These are phyloP conservation scores for Spinellus fusiger DNA, from an alignment of 192 early-diverging fungal genomes.

Conservation along the genomic window DNA sequence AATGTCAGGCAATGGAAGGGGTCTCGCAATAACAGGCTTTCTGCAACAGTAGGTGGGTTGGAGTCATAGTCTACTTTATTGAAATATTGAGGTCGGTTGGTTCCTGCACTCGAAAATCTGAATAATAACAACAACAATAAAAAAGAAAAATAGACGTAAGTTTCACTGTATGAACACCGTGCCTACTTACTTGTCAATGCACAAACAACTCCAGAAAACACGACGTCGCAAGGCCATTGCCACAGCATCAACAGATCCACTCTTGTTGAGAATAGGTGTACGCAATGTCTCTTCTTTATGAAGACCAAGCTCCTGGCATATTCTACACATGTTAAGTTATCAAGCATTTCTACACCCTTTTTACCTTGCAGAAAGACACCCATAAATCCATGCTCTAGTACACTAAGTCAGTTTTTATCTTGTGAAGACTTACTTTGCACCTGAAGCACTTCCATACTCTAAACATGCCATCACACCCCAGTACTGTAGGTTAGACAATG, in stretches of 20 bases:
- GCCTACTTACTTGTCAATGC: constrained; percentile 37
- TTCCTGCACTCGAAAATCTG: constrained; percentile 31
- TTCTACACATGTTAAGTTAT: constrained; percentile 8
- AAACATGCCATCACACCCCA: constrained; percentile 29
- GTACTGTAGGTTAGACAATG: constrained; percentile 39
- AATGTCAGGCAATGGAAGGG: constrained; percentile 14
- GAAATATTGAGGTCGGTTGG: constrained; percentile 41
- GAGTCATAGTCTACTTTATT: constrained; percentile 40
- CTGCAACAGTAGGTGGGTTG: constrained; percentile 10
- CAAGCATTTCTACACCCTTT: not conserved
- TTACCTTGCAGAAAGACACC: constrained; percentile 40
- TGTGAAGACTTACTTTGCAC: constrained; percentile 14
- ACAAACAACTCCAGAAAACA: constrained; percentile 47
- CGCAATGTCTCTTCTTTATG: constrained; percentile 35
- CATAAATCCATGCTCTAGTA: constrained; percentile 49
- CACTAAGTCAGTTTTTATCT: not conserved
- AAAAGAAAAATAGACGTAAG: not conserved
- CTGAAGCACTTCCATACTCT: constrained; percentile 27
- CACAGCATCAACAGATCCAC: constrained; percentile 34
- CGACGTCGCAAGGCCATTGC: constrained; percentile 32
- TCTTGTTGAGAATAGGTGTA: constrained; percentile 27
- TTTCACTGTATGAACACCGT: too few species aligned
- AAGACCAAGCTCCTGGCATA: constrained; percentile 44
- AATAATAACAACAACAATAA: not conserved
- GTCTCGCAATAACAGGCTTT: constrained; percentile 14